Percentiles rank a stretch among this genome's conserved stretches.
Conservation (phyloP, 176 grass and related monocot genomes). For the Miscanthus lutarioriparius region DNA sequence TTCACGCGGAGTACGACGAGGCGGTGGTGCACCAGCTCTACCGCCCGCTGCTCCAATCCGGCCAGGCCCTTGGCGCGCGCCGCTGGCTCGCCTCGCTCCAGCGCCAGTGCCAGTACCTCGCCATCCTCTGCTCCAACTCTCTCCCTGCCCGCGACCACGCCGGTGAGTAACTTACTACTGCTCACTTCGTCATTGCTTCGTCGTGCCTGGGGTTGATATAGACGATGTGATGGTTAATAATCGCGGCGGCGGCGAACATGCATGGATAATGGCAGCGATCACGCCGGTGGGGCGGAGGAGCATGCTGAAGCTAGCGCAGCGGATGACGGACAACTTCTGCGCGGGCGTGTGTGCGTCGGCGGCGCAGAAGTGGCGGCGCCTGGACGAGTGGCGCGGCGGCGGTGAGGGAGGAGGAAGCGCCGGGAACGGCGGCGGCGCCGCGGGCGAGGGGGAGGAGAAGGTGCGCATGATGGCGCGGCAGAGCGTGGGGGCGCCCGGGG, state of each 20-base stretch:
- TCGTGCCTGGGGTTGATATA: too few species aligned
- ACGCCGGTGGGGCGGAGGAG: conserved; percentile 52
- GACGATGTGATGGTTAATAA: not conserved
- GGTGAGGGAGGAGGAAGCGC: not conserved
- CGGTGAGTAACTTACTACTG: conserved; percentile 21
- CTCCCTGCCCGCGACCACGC: conserved; percentile 41
- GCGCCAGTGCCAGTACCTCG: conserved; percentile 74
- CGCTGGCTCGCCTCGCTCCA: conserved; percentile 67
- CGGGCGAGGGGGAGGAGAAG: conserved; percentile 51
- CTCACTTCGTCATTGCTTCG: not conserved
- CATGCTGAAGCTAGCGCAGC: conserved; percentile 78
- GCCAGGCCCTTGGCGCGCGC: conserved; percentile 64
- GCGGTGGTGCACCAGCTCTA: conserved; percentile 60
- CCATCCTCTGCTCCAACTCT: conserved; percentile 62
- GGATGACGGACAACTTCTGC: conserved; percentile 76
- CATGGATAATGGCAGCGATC: conserved; percentile 28
- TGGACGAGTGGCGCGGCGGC: conserved; percentile 53
- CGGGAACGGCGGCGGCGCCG: not conserved
- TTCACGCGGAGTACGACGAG: conserved; percentile 77
- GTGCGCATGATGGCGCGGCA: conserved; percentile 73
- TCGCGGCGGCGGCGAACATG: not conserved
- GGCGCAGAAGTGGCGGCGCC: conserved; percentile 62
- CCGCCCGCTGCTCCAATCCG: conserved; percentile 63
- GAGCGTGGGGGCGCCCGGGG: conserved; percentile 59
- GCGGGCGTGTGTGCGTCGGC: conserved; percentile 59